Percentiles rank a stretch among this genome's conserved stretches.
phyloP scores from a whole-genome alignment of 2,329 filamentous ascomycete species.

The Aspergillus unguis region DNA sequence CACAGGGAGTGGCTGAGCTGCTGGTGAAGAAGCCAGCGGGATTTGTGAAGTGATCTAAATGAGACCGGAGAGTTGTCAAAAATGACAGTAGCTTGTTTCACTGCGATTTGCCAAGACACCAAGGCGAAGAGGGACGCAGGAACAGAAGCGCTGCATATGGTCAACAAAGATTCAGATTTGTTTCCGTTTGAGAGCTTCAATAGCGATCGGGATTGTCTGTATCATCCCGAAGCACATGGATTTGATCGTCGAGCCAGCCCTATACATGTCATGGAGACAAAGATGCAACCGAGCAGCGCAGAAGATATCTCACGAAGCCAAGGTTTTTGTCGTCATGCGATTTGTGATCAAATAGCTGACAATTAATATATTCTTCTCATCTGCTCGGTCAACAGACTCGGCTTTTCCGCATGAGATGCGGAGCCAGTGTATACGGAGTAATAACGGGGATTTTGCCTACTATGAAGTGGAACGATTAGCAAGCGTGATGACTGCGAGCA shows the following conservation, averaged over 20 bases:
- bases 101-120: slow-evolving; percentile 6
- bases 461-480: background rate
- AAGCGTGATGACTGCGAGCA: background rate
- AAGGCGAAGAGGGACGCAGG: background rate
- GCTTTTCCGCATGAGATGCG: background rate
- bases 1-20: background rate
- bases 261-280: background rate
- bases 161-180: background rate
- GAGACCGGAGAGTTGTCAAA: slow-evolving; percentile 13
- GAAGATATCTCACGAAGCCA: background rate
- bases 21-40: background rate
- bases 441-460: background rate
- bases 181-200: background rate
- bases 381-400: background rate
- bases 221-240: background rate
- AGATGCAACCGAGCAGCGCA: background rate
- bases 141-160: background rate
- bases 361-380: slow-evolving; percentile 2
- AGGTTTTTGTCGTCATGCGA: background rate
- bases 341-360: background rate
- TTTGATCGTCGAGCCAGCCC: background rate
- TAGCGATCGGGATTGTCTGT: background rate
- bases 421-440: background rate
- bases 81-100: slow-evolving; percentile 16
- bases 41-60: background rate